These are phyloP conservation scores for Xerocomus nothofagi DNA, from an alignment of 1,284 basidiomycete species.

Conservation along the genomic window DNA sequence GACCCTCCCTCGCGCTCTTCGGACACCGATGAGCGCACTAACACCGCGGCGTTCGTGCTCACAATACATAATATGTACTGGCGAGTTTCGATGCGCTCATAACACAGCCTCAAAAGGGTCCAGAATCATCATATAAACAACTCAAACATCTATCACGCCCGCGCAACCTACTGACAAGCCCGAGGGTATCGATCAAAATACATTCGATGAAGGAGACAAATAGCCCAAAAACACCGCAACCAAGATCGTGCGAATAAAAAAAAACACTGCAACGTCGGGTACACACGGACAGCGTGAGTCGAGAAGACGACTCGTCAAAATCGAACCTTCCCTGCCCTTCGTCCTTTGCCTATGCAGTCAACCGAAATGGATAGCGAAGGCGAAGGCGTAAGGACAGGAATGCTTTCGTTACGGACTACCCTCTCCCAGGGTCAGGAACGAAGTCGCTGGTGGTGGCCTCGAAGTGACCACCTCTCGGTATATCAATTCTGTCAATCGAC, in stretches of 20 bases:
- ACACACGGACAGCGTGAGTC: constrained; percentile 6
- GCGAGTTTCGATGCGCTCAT: no score
- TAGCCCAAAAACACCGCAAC: not conserved
- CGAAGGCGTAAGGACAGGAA: not conserved
- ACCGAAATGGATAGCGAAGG: not conserved
- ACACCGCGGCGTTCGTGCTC: no score
- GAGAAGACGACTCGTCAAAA: not conserved
- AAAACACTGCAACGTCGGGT: not conserved
- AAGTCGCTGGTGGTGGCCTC: constrained; percentile 13
- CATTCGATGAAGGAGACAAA: not conserved
- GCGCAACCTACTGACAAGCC: not conserved
- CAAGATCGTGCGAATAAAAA: constrained; percentile 5
- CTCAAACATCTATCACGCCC: not conserved
- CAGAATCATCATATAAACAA: not conserved
- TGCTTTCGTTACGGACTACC: constrained; percentile 2
- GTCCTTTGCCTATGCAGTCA: not conserved
- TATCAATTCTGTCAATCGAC: constrained; percentile 25
- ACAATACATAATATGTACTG: no score
- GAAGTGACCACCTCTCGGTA: constrained; percentile 33
- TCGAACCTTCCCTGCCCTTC: not conserved
- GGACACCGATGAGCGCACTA: no score
- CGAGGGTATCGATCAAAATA: constrained; percentile 18
- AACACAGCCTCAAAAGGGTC: not conserved
- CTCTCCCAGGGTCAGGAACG: constrained; percentile 21
- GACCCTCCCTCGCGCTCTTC: no score